Evolutionary conservation across 1,284 basidiomycete genomes (phyloP).

Genomic region (Fomitopsis betulina): DNA sequence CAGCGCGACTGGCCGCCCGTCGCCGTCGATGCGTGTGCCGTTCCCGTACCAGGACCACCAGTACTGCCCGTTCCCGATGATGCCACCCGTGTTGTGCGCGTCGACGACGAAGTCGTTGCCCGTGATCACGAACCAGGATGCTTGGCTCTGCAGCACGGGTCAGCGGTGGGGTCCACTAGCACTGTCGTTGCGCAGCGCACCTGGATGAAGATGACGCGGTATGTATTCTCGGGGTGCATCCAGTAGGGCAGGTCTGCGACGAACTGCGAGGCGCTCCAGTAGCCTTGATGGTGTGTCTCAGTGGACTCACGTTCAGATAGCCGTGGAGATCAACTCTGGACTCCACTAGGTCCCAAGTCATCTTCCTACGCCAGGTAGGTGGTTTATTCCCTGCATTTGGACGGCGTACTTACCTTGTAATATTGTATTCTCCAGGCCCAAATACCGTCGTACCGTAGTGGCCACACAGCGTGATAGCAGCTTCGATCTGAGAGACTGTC

Average conservation of each 20-base stretch:
- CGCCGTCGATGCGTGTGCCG: slow-evolving; percentile 45
- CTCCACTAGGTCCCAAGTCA: slow-evolving; percentile 53
- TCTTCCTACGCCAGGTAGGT: slow-evolving; percentile 36
- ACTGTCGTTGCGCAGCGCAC: slow-evolving; percentile 21
- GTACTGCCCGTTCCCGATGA: slow-evolving; percentile 57
- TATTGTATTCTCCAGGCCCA: slow-evolving; percentile 42
- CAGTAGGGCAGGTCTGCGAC: slow-evolving; percentile 56
- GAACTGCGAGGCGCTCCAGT: slow-evolving; percentile 32
- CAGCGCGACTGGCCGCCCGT: slow-evolving; percentile 59
- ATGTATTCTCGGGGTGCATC: slow-evolving; percentile 52
- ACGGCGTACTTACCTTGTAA: slow-evolving; percentile 37
- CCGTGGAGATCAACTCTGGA: slow-evolving; percentile 53
- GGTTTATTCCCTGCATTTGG: background rate
- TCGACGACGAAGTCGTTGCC: slow-evolving; percentile 57
- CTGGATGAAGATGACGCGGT: slow-evolving; percentile 59
- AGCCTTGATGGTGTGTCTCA: background rate
- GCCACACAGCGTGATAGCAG: slow-evolving; percentile 50
- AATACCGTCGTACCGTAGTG: slow-evolving; percentile 45
- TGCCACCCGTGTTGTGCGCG: slow-evolving; percentile 55
- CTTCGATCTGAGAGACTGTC: slow-evolving; percentile 33
- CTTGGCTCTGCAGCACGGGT: slow-evolving; percentile 40
- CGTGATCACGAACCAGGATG: slow-evolving; percentile 62
- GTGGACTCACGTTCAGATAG: slow-evolving; percentile 41
- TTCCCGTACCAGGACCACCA: slow-evolving; percentile 49
- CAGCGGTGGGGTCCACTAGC: background rate